These are phyloP conservation scores for Stachybotrys elegans DNA, from an alignment of 2,329 filamentous ascomycete species.

Conservation along the genomic window DNA sequence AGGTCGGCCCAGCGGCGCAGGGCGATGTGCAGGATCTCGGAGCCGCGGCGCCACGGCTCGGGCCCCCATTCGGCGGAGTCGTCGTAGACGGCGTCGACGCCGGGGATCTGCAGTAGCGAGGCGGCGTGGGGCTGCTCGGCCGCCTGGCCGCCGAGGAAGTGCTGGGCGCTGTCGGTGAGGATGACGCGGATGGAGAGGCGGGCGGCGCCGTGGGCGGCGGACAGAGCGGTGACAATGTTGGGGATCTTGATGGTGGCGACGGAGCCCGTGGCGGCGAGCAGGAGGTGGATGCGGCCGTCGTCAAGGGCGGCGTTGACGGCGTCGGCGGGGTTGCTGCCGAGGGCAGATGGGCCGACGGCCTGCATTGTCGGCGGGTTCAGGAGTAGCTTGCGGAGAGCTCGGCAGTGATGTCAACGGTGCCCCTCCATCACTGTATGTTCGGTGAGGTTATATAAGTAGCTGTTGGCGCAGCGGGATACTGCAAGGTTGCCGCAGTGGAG, in stretches of 20 bases:
- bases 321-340: too few relatives aligned
- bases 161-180: constrained; percentile 66
- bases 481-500: too few relatives aligned
- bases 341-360: too few relatives aligned
- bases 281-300: constrained; percentile 25
- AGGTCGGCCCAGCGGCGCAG: constrained; percentile 73
- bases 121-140: constrained; percentile 68
- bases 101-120: constrained; percentile 53
- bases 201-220: constrained; percentile 34
- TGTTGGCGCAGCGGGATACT: too few relatives aligned
- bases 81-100: constrained; percentile 75
- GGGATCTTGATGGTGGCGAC: constrained; percentile 88
- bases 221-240: constrained; percentile 57
- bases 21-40: constrained; percentile 86
- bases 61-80: constrained; percentile 80
- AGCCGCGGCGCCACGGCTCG: constrained; percentile 69
- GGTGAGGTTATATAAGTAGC: too few relatives aligned
- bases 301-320: too few relatives aligned
- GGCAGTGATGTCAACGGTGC: too few relatives aligned
- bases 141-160: constrained; percentile 74
- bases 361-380: too few relatives aligned
- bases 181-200: constrained; percentile 79
- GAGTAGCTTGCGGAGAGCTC: too few relatives aligned
- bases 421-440: too few relatives aligned
- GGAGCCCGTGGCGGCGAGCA: constrained; percentile 41